Conservation (phyloP, 75 land plant species). For the Isoetes taiwanensis region DNA sequence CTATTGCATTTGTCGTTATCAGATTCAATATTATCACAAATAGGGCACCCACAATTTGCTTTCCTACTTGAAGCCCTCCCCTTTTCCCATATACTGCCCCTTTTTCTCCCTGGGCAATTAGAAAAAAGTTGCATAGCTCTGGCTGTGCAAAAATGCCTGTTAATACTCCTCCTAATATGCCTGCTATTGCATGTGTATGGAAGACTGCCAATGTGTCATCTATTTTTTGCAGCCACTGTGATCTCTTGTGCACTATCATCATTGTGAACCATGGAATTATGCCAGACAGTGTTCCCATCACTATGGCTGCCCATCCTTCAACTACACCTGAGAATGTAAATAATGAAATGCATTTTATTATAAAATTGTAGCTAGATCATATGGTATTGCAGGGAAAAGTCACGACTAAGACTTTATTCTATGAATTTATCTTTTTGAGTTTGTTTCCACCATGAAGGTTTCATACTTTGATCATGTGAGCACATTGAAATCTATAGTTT, state of each 20-base stretch:
- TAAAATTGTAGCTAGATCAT: no score
- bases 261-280: constrained; percentile 58
- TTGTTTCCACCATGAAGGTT: no score
- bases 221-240: constrained; percentile 30
- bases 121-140: constrained; percentile 21
- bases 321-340: constrained; percentile 46
- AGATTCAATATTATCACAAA: constrained; percentile 66
- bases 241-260: constrained; percentile 52
- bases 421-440: no score
- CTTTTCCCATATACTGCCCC: constrained; percentile 49
- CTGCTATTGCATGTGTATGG: constrained; percentile 62
- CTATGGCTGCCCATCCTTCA: constrained; percentile 54
- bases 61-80: constrained; percentile 40
- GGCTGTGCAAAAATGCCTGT: constrained; percentile 47
- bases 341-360: neutral
- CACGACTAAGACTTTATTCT: no score
- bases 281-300: constrained; percentile 44
- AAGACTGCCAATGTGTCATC: constrained; percentile 68
- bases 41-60: constrained; percentile 45
- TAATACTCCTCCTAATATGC: constrained; percentile 39
- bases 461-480: no score
- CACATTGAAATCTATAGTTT: neutral
- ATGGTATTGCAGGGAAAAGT: no score
- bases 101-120: neutral
- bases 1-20: constrained; percentile 38